Evolutionary conservation across 495 filamentous ascomycete species (phyloP).

Genomic region (Xylaria intraflava): DNA sequence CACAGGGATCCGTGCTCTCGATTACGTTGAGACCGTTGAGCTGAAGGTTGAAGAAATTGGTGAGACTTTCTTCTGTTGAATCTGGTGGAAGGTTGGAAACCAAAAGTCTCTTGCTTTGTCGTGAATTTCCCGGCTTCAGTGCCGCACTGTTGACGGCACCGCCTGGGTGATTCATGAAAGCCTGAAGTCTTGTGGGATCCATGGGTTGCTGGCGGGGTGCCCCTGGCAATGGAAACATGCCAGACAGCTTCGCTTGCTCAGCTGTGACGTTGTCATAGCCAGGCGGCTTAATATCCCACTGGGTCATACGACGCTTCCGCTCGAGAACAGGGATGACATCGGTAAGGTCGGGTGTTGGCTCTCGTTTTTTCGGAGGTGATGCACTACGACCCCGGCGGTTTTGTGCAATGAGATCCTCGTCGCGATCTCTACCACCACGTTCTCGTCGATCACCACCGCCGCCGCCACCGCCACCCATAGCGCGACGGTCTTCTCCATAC

Average conservation of each 20-base stretch:
- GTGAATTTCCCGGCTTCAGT: slow-evolving; percentile 85
- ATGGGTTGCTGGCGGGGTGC: slow-evolving; percentile 93
- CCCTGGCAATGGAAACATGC: slow-evolving; percentile 97
- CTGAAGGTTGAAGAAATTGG: slow-evolving; percentile 91
- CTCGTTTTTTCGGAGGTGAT: slow-evolving; percentile 80
- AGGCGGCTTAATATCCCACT: slow-evolving; percentile 98
- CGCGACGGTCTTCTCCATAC: slow-evolving; percentile 58
- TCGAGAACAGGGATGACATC: slow-evolving; percentile 70
- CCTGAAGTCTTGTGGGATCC: slow-evolving; percentile 90
- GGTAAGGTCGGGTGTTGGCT: slow-evolving; percentile 92
- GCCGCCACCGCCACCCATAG: slow-evolving; percentile 54
- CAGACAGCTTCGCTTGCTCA: slow-evolving; percentile 97
- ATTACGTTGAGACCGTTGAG: slow-evolving; percentile 91
- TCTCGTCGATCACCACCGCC: slow-evolving; percentile 52
- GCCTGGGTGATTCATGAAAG: slow-evolving; percentile 86
- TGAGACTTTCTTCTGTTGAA: slow-evolving; percentile 62
- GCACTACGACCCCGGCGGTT: slow-evolving; percentile 69
- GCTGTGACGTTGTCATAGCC: slow-evolving; percentile 98
- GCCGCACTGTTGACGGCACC: slow-evolving; percentile 63
- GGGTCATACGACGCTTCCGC: slow-evolving; percentile 83
- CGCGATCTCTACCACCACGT: slow-evolving; percentile 33
- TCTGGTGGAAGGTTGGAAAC: slow-evolving; percentile 69
- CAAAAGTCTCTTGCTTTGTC: slow-evolving; percentile 87
- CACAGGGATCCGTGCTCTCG: slow-evolving; percentile 75
- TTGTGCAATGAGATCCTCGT: slow-evolving; percentile 46